Percentiles rank a stretch among this genome's conserved stretches.
phyloP scores from a whole-genome alignment of 148 eudicot genomes.

The Chenopodium berlandieri region DNA sequence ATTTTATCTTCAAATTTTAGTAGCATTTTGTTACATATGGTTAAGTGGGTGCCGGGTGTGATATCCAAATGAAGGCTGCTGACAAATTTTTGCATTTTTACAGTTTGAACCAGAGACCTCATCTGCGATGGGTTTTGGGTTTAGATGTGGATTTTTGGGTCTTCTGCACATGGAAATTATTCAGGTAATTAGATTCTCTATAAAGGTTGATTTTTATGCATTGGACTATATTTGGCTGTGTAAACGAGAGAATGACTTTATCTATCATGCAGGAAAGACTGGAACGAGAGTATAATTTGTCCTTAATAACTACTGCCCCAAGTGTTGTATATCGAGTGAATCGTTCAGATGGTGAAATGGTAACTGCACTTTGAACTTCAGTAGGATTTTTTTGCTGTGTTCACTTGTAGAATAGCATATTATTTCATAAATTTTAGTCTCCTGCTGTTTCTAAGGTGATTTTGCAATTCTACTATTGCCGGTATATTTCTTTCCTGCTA shows the following conservation, averaged over 20 bases:
- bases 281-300: slow-evolving; percentile 91
- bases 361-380: slow-evolving; percentile 33
- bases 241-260: slow-evolving; percentile 10
- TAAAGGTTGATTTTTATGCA: slow-evolving; percentile 9
- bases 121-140: slow-evolving; percentile 99
- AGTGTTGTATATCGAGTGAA: slow-evolving; percentile 93
- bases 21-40: not conserved
- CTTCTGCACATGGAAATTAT: slow-evolving; percentile 98
- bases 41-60: not conserved
- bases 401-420: not conserved
- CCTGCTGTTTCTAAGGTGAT: not conserved
- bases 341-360: slow-evolving; percentile 70
- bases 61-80: slow-evolving; percentile 7
- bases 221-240: not conserved
- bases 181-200: slow-evolving; percentile 50
- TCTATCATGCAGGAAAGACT: slow-evolving; percentile 85
- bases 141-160: slow-evolving; percentile 98
- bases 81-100: slow-evolving; percentile 24
- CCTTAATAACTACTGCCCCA: slow-evolving; percentile 95
- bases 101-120: slow-evolving; percentile 99
- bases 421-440: not conserved
- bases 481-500: not conserved
- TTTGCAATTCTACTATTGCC: not conserved
- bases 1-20: slow-evolving; percentile 4
- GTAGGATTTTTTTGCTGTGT: slow-evolving; percentile 1